Percentiles rank a stretch among this genome's conserved stretches.
These are phyloP conservation scores for Pulveroboletus sp. DNA, from an alignment of 768 basidiomycete species.

Conservation along the genomic window DNA sequence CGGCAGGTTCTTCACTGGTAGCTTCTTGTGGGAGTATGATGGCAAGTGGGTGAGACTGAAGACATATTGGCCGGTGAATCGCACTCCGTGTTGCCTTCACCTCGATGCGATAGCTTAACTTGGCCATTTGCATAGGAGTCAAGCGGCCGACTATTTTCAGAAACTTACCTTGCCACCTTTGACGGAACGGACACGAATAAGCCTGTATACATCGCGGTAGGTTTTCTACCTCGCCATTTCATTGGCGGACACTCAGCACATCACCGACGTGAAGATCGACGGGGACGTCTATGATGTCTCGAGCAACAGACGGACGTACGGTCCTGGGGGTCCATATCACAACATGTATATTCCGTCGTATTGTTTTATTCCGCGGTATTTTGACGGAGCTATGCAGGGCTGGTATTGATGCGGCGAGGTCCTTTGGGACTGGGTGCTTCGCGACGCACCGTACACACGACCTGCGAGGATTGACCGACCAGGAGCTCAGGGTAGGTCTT, in stretches of 20 bases:
- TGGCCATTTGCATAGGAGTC: conserved; percentile 34
- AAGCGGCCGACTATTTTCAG: conserved; percentile 70
- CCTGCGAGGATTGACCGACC: conserved; percentile 69
- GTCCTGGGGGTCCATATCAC: conserved; percentile 82
- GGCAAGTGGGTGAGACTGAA: conserved; percentile 57
- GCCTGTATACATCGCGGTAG: conserved; percentile 83
- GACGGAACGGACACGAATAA: conserved; percentile 62
- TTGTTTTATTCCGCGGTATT: conserved; percentile 15
- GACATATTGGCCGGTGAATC: conserved; percentile 58
- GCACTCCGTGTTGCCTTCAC: not conserved
- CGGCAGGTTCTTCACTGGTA: conserved; percentile 85
- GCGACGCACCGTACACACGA: conserved; percentile 88
- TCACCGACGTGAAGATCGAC: conserved; percentile 58
- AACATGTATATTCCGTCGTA: conserved; percentile 47
- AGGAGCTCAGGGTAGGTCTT: conserved; percentile 61
- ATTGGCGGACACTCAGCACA: conserved; percentile 3
- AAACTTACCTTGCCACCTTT: conserved; percentile 56
- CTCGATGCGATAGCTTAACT: not conserved
- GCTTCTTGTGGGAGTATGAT: conserved; percentile 79
- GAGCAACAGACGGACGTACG: conserved; percentile 70
- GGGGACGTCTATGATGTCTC: conserved; percentile 92
- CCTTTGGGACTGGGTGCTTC: conserved; percentile 94
- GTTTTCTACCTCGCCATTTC: conserved; percentile 23
- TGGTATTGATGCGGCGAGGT: conserved; percentile 84
- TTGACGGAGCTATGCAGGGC: conserved; percentile 45